Base-by-base conservation (phyloP, 2,329 filamentous ascomycete genomes). In the Rhytidhysteron rufulum region DNA sequence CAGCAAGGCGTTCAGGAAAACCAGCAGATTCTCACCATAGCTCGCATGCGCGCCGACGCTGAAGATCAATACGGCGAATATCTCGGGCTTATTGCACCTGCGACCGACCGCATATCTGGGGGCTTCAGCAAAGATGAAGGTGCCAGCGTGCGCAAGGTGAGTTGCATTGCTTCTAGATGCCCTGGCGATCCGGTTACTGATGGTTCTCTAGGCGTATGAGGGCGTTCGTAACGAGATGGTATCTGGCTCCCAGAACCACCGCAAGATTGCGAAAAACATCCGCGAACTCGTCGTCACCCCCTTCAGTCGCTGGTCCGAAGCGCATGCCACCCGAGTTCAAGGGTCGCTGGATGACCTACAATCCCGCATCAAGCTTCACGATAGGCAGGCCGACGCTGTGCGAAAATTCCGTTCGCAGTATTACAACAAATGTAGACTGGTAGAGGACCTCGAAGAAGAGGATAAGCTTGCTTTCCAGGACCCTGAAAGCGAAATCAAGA, bases 401-500 rank as follows among this genome's bases (percentile, higher is more conserved):
- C 88, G 89, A 75, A 97, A 97, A 70, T 79, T 96, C 54, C 83
- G 93, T 49, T 95, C 87, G 66, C 86, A 88, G 55, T 98, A 98
- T 70, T 97, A 97, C 78, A 98, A 97, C 75, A 98, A 97, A 70
- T 98, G 93, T 65, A 85, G 94, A 36, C 74, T 96, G 47, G 85
- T 97, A 5, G 94, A 98, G 64, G 93, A 98, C 62, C 72, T 97
- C 45, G 93, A 98, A 65, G 93, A 98, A 68, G 94, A 98, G 73
- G 95, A 96, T 66, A 97, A 98, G 69, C 78, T 98, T 40, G 93
- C 90, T 29, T 98, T 98, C 68, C 89, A 95, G 65, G 88, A 90
- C 50, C 88, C 89, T 4, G 74, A 78, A 45, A 74, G 63, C 37
- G 68, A 75, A 46, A 59, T 64, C 7, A 62, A 68, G 56, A 75